phyloP scores from a whole-genome alignment of 176 grass and related monocot species.

The Triticum urartu region DNA sequence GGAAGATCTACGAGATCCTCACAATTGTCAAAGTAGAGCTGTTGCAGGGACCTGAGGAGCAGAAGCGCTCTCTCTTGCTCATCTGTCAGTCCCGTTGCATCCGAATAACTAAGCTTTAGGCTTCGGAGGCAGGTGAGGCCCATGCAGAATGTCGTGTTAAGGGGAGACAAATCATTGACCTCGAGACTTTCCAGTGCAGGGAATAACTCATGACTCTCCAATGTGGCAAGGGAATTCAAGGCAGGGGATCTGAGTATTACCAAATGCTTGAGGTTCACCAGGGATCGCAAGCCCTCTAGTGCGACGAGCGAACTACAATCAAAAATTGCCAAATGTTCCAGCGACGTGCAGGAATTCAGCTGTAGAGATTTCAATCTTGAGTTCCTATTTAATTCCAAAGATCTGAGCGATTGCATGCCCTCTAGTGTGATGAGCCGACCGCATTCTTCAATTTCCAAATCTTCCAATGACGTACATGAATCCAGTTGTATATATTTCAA shows the following conservation, averaged over 20 bases:
- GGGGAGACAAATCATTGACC: background rate
- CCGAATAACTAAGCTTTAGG: accelerated
- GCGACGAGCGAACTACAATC: background rate
- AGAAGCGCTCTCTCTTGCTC: too few relatives aligned
- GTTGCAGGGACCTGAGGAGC: background rate
- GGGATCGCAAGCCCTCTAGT: background rate
- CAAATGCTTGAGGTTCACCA: background rate
- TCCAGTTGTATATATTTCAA: too few relatives aligned
- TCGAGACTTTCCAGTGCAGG: background rate
- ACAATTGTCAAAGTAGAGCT: too few relatives aligned
- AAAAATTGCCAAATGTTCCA: background rate
- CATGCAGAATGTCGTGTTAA: background rate
- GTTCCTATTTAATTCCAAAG: background rate
- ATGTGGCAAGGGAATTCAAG: too few relatives aligned
- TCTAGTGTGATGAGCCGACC: too few relatives aligned
- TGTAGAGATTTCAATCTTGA: background rate
- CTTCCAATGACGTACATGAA: too few relatives aligned
- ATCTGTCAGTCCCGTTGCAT: too few relatives aligned
- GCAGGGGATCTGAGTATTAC: too few relatives aligned
- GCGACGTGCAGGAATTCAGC: too few relatives aligned
- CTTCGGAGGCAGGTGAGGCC: background rate
- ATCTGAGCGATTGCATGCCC: too few relatives aligned
- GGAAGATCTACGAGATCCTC: background rate
- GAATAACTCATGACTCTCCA: too few relatives aligned
- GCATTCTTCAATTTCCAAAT: too few relatives aligned